A percentile compares a stretch with the other conserved stretches of the same genome.
Evolutionary conservation across 768 basidiomycete genomes (phyloP).

Genomic region (Tulasnella sp.): DNA sequence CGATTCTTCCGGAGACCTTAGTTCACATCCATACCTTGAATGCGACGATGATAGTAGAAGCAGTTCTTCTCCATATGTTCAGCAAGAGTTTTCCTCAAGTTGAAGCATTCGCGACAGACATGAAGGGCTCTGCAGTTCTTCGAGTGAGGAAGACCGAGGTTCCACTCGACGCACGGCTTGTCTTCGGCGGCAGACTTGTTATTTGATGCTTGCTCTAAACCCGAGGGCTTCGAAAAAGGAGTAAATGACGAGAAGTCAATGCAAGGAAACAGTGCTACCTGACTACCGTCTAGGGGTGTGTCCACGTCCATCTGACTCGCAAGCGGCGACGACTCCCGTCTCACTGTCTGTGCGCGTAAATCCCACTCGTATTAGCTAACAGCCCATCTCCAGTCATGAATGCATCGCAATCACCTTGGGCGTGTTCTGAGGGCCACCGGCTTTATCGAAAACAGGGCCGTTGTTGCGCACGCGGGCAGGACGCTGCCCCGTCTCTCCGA

Average conservation of each 20-base stretch:
- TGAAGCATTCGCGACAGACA: neutral
- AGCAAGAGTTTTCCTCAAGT: neutral
- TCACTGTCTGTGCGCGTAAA: neutral
- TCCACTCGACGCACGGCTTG: neutral
- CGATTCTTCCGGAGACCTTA: neutral
- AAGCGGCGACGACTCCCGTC: neutral
- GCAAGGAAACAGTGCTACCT: too few species aligned
- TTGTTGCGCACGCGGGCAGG: neutral
- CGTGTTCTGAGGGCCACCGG: neutral
- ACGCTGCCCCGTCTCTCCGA: neutral
- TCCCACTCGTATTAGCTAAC: neutral
- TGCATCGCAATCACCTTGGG: neutral
- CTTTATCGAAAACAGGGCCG: neutral
- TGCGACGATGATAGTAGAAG: slow-evolving; percentile 2
- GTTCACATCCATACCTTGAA: neutral
- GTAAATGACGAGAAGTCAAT: too few species aligned
- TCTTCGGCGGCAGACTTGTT: neutral
- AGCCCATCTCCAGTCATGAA: neutral
- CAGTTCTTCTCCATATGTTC: neutral
- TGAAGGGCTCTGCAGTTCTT: neutral
- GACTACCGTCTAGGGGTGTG: neutral
- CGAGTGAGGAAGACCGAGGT: neutral
- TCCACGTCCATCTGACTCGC: neutral
- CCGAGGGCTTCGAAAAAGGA: too few species aligned
- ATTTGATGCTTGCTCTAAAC: neutral